Evolutionary conservation across 2,329 filamentous ascomycete species (phyloP).

Genomic region (Monilinia fructicola): DNA sequence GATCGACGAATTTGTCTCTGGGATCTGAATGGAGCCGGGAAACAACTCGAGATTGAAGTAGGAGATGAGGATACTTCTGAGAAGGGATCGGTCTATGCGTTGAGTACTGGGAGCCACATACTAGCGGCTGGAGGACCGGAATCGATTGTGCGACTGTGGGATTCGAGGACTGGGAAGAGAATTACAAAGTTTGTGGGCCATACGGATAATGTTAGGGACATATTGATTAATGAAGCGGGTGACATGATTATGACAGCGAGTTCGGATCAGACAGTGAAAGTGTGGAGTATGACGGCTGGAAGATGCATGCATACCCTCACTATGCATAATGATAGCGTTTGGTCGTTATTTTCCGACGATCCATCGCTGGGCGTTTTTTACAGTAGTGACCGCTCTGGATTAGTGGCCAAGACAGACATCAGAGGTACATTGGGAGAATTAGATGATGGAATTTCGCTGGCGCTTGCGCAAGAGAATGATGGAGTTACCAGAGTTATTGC

Average conservation of each 20-base stretch:
- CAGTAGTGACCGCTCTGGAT: slow-evolving; percentile 85
- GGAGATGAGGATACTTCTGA: slow-evolving; percentile 78
- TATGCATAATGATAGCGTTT: slow-evolving; percentile 98
- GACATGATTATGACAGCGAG: slow-evolving; percentile 93
- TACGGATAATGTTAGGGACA: slow-evolving; percentile 88
- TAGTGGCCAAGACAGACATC: slow-evolving; percentile 96
- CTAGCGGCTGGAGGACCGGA: slow-evolving; percentile 92
- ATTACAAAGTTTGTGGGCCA: slow-evolving; percentile 97
- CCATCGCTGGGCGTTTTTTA: slow-evolving; percentile 88
- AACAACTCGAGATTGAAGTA: slow-evolving; percentile 83
- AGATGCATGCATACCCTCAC: slow-evolving; percentile 97
- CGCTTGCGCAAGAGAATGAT: slow-evolving; percentile 89
- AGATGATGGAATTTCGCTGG: slow-evolving; percentile 86
- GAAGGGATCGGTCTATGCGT: slow-evolving; percentile 93
- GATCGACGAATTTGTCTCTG: slow-evolving; percentile 91
- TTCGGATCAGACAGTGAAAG: slow-evolving; percentile 94
- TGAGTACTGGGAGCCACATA: slow-evolving; percentile 76
- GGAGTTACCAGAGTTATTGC: slow-evolving; percentile 69
- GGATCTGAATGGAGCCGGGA: slow-evolving; percentile 86
- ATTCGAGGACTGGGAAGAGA: slow-evolving; percentile 81
- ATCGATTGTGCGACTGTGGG: slow-evolving; percentile 89
- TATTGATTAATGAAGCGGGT: slow-evolving; percentile 83
- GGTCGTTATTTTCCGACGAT: slow-evolving; percentile 89
- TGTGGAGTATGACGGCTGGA: slow-evolving; percentile 94
- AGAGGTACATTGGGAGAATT: slow-evolving; percentile 68